phyloP scores from a whole-genome alignment of 371 early-diverging fungal species.

The Apophysomyces trapeziformis region DNA sequence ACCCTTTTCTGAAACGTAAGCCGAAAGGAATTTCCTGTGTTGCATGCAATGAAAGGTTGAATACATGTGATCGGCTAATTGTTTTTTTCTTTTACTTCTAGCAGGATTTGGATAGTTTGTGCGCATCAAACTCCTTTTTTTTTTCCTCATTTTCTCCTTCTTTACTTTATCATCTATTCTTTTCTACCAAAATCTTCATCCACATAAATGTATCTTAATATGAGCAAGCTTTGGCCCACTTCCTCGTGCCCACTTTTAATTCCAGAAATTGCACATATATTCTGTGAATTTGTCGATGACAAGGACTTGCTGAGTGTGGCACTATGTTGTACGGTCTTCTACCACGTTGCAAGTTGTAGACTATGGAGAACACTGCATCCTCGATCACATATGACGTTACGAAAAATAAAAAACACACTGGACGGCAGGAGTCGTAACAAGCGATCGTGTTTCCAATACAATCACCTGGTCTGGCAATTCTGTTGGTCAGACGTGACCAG shows the following conservation, averaged over 20 bases:
- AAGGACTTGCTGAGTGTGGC: conserved; percentile 41
- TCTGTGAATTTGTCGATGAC: conserved; percentile 37
- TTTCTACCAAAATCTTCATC: neutral
- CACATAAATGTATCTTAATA: neutral
- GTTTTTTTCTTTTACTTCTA: neutral
- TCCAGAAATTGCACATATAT: conserved; percentile 41
- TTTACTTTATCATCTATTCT: neutral
- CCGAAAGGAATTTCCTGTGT: too few species aligned
- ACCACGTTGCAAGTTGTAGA: conserved; percentile 33
- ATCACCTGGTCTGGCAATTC: conserved; percentile 35
- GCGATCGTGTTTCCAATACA: conserved; percentile 25
- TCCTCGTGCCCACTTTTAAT: conserved; percentile 38
- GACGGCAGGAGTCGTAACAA: conserved; percentile 28
- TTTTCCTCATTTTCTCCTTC: neutral
- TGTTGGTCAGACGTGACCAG: conserved; percentile 27
- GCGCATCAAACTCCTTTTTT: neutral
- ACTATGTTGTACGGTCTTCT: conserved; percentile 34
- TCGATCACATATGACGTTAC: conserved; percentile 36
- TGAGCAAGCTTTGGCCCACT: neutral
- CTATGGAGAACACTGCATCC: conserved; percentile 46
- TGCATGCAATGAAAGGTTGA: neutral
- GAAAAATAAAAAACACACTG: conserved; percentile 43
- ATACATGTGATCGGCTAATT: conserved; percentile 1
- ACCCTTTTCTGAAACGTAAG: too few species aligned
- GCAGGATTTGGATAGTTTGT: neutral